Evolutionary conservation across 2,329 filamentous ascomycete species (phyloP), one percentile per base, ranked within the genome.

Genomic region (Arthrobotrys megalospora): DNA sequence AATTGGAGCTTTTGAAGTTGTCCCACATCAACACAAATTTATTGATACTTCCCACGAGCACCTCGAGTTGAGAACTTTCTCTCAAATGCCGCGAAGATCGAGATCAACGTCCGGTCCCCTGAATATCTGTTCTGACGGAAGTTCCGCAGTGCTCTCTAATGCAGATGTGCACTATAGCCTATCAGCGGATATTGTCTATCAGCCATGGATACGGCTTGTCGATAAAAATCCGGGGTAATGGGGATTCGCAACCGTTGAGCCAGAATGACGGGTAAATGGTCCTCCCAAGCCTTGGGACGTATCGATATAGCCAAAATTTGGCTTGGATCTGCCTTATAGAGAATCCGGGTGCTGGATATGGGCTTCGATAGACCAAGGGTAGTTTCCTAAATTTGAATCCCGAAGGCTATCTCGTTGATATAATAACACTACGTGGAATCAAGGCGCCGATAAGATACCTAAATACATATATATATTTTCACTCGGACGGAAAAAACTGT

Each of bases 161-260:
- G 16, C 36, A 14, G n/a, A 16, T 11, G 24, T 43, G 12, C 6
- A n/a, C 55, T 41, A 60, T 60, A 60, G 36, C 16, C 36, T 60
- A 60, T 28, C 55, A 60, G 55, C 55, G 55, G 55, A 19, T 60
- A 60, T 60, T 43, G 36, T 60, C 55, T 24, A 41, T 41, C 55
- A 60, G 55, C 36, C 55, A 60, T 60, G 55, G 55, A 60, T 60
- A 45, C n/a, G 55, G 55, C 36, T 43, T 60, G 55, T 60, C 55
- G 24, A 60, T 16, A 19, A 32, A 28, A 60, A 60, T 60, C 55
- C 36, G 55, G 55, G 55, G 55, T 60, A 60, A 60, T 19, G 55
- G 55, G 55, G 36, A 43, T 16, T 60, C 55, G 55, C 55, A 60
- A 43, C 14, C 8, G 21, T 43, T 24, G 34, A 60, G 36, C 55